Evolutionary conservation across 371 early-diverging fungal genomes (phyloP).

Genomic region (Cokeromyces recurvatus): DNA sequence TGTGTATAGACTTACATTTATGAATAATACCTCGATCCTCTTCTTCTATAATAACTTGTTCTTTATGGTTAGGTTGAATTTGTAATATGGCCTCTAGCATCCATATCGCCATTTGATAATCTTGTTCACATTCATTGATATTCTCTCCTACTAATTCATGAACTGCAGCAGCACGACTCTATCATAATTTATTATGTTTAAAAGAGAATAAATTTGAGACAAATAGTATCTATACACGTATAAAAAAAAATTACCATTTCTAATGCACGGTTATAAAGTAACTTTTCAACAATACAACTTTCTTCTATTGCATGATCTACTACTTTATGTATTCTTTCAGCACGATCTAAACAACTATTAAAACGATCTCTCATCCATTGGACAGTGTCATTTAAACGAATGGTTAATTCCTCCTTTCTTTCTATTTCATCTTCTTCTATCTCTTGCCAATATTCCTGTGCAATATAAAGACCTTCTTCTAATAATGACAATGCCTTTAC

Average conservation of each 20-base stretch:
- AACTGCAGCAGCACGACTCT: slow-evolving; percentile 26
- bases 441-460: slow-evolving; percentile 65
- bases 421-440: slow-evolving; percentile 19
- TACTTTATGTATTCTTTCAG: slow-evolving; percentile 36
- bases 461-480: slow-evolving; percentile 70
- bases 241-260: slow-evolving; percentile 15
- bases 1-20: slow-evolving; percentile 54
- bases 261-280: slow-evolving; percentile 60
- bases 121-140: slow-evolving; percentile 62
- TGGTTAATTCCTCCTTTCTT: slow-evolving; percentile 28
- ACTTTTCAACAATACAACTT: slow-evolving; percentile 50
- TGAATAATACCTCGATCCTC: slow-evolving; percentile 53
- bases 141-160: slow-evolving; percentile 44
- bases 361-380: slow-evolving; percentile 87
- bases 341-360: slow-evolving; percentile 82
- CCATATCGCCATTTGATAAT: slow-evolving; percentile 76
- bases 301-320: not conserved
- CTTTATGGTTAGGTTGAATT: slow-evolving; percentile 15
- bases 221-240: no score
- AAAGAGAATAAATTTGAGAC: no score
- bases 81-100: slow-evolving; percentile 75
- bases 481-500: slow-evolving; percentile 71
- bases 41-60: slow-evolving; percentile 49
- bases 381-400: slow-evolving; percentile 56
- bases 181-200: no score